Evolutionary conservation across 495 filamentous ascomycete species (phyloP).

Genomic region (Talaromyces wortmannii): DNA sequence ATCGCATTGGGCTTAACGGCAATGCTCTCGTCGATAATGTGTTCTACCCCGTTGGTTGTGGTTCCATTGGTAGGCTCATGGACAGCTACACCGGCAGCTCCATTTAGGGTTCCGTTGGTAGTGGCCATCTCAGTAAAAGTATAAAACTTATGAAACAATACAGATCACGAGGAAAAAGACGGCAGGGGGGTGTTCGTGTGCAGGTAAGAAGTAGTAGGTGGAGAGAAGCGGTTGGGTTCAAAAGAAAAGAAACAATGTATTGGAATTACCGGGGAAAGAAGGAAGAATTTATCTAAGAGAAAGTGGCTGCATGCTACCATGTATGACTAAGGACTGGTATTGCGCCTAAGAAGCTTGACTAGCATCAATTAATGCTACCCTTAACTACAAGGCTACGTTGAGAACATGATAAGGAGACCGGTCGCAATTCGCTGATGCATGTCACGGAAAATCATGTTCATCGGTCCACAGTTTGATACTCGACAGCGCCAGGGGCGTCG

Average conservation of each 20-base stretch:
- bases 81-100: no score
- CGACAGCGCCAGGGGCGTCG: no score
- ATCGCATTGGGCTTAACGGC: conserved; percentile 18
- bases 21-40: conserved; percentile 8
- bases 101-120: no score
- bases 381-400: not conserved
- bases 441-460: not conserved
- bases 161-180: not conserved
- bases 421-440: not conserved
- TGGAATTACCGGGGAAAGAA: not conserved
- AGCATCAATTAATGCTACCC: not conserved
- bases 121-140: not conserved
- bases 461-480: not conserved
- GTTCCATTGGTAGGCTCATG: not conserved
- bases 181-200: not conserved
- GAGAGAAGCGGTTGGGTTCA: not conserved
- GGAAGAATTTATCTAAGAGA: not conserved
- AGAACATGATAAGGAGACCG: no score
- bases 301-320: not conserved
- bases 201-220: not conserved
- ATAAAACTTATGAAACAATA: not conserved
- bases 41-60: conserved; percentile 1
- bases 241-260: not conserved
- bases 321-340: no score
- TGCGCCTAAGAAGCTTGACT: not conserved